phyloP scores from a whole-genome alignment of 2,329 filamentous ascomycete species.

The Capronia coronata region DNA sequence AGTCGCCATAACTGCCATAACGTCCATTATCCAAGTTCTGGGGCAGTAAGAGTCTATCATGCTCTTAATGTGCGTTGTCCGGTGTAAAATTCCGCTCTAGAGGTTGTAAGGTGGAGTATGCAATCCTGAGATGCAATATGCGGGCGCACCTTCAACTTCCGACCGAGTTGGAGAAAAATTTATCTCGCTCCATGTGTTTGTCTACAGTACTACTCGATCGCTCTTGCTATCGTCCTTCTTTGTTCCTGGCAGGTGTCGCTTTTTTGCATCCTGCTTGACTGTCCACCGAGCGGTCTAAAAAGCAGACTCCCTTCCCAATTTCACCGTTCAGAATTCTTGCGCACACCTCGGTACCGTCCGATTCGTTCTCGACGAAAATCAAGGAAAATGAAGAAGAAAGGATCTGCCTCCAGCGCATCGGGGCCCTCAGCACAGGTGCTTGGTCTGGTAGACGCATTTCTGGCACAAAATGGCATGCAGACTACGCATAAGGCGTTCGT shows the following conservation, averaged over 20 bases:
- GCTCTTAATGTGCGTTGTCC: neutral
- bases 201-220: neutral
- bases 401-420: constrained; percentile 29
- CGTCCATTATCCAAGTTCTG: too few relatives aligned
- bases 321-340: too few relatives aligned
- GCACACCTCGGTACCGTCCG: too few relatives aligned
- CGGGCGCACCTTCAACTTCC: neutral
- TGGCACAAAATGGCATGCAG: constrained; percentile 59
- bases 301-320: too few relatives aligned
- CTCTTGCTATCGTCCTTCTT: neutral
- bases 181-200: neutral
- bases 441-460: constrained; percentile 60
- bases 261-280: neutral
- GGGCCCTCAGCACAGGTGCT: constrained; percentile 55
- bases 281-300: too few relatives aligned
- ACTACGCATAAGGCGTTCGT: constrained; percentile 56
- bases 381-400: constrained; percentile 22
- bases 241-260: neutral
- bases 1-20: too few relatives aligned
- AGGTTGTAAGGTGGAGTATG: neutral
- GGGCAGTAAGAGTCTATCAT: too few relatives aligned
- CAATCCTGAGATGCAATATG: neutral
- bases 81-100: neutral
- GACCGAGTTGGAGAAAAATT: constrained; percentile 1
- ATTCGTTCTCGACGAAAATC: neutral